Conservation (phyloP, 2,329 filamentous ascomycete genomes). For the Didymella pinodella region DNA sequence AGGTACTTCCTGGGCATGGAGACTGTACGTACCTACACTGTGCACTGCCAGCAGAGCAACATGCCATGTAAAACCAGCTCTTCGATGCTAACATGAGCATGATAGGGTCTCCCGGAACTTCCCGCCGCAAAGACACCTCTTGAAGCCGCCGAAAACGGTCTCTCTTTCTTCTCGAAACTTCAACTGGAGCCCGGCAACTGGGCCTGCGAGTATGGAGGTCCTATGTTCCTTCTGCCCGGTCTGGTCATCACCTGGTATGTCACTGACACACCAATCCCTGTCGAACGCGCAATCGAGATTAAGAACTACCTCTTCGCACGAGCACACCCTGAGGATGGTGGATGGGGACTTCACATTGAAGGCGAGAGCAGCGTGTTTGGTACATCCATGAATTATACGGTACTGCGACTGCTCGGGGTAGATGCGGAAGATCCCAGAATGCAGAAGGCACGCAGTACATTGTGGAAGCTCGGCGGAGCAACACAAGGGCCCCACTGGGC, state of each 20-base stretch:
- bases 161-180: conserved; percentile 87
- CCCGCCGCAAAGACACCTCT: conserved; percentile 75
- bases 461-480: conserved; percentile 88
- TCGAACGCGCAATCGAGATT: conserved; percentile 83
- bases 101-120: conserved; percentile 76
- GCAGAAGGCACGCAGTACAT: conserved; percentile 80
- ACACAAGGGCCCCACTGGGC: conserved; percentile 88
- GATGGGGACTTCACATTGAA: conserved; percentile 96
- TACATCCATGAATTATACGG: conserved; percentile 85
- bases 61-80: background rate
- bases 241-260: conserved; percentile 86
- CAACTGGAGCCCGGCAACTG: conserved; percentile 91
- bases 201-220: conserved; percentile 97
- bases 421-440: conserved; percentile 83
- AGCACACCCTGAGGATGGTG: conserved; percentile 86
- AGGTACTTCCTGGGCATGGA: conserved; percentile 86
- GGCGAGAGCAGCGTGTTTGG: conserved; percentile 92
- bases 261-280: conserved; percentile 85
- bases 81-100: background rate
- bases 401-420: conserved; percentile 81
- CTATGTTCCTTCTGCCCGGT: conserved; percentile 92
- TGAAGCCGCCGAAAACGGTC: conserved; percentile 80
- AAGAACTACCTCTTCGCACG: conserved; percentile 90
- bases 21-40: conserved; percentile 62
- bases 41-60: background rate